Evolutionary conservation across 73 alveolate species (phyloP).

Genomic region (Paramecium sexaurelia): DNA sequence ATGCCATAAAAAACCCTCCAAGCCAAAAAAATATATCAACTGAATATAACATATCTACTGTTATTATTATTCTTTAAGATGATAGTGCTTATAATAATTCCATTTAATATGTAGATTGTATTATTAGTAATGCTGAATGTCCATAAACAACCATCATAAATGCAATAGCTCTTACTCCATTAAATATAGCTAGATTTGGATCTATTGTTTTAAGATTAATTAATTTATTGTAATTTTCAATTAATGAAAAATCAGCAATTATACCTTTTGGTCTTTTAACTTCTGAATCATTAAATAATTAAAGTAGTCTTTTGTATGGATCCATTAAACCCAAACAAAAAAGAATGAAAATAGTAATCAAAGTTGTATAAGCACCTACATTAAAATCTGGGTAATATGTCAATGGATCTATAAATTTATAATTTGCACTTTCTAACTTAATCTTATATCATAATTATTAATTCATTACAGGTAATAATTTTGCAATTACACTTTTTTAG

Average conservation of each 20-base stretch:
- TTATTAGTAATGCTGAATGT: slow-evolving; percentile 2
- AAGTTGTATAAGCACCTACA: not conserved
- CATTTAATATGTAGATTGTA: not conserved
- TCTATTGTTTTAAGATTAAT: not conserved
- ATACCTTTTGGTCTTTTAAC: not conserved
- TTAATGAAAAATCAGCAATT: not conserved
- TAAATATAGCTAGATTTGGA: not conserved
- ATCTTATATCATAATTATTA: not conserved
- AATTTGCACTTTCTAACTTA: not conserved
- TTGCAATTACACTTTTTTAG: not conserved
- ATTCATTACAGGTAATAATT: not conserved
- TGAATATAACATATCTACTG: slow-evolving; percentile 23
- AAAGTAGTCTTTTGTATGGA: not conserved
- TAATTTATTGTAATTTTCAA: slow-evolving; percentile 38
- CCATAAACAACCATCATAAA: slow-evolving; percentile 43
- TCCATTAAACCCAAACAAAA: not conserved
- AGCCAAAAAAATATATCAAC: slow-evolving; percentile 69
- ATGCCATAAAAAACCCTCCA: slow-evolving; percentile 69
- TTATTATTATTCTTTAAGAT: not conserved
- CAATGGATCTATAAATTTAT: not conserved
- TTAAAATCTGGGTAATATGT: not conserved
- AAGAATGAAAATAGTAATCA: not conserved
- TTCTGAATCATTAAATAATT: not conserved
- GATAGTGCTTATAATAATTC: not conserved
- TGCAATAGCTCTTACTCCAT: slow-evolving; percentile 44